A percentile compares a stretch with the other conserved stretches of the same genome.
Conservation (phyloP, 2,329 filamentous ascomycete genomes). For the Fusarium coffeatum region DNA sequence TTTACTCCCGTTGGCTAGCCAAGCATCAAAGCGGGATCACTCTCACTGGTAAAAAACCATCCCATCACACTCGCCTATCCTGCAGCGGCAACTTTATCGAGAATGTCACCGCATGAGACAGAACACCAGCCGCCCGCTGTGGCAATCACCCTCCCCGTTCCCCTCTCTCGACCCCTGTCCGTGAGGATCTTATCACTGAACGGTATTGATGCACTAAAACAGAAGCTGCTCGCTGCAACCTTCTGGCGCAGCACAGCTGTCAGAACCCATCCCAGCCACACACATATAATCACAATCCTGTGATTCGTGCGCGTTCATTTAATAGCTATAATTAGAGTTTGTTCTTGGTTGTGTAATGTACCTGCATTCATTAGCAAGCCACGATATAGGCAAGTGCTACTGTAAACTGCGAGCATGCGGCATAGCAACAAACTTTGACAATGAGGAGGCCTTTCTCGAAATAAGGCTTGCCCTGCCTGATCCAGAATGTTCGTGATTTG, state of each 20-base stretch:
- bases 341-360: not conserved
- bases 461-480: not conserved
- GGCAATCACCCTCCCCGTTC: not conserved
- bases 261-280: slow-evolving; percentile 10
- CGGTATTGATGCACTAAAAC: slow-evolving; percentile 4
- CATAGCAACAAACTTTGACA: not conserved
- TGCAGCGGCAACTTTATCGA: slow-evolving; percentile 28
- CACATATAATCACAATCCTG: not conserved
- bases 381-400: slow-evolving; percentile 1
- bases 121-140: not conserved
- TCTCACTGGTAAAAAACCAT: not conserved
- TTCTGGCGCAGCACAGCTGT: slow-evolving; percentile 5
- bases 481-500: slow-evolving; percentile 23
- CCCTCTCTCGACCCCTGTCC: not conserved
- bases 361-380: slow-evolving; percentile 19
- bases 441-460: not conserved
- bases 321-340: slow-evolving; percentile 21
- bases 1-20: not conserved
- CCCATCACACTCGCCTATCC: slow-evolving; percentile 10
- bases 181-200: not conserved
- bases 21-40: not conserved
- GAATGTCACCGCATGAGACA: slow-evolving; percentile 17
- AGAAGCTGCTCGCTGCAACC: slow-evolving; percentile 20
- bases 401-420: not conserved
- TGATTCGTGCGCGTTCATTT: slow-evolving; percentile 22